Evolutionary conservation across 305 asterid species (phyloP).

Genomic region (Fraxinus floribunda): DNA sequence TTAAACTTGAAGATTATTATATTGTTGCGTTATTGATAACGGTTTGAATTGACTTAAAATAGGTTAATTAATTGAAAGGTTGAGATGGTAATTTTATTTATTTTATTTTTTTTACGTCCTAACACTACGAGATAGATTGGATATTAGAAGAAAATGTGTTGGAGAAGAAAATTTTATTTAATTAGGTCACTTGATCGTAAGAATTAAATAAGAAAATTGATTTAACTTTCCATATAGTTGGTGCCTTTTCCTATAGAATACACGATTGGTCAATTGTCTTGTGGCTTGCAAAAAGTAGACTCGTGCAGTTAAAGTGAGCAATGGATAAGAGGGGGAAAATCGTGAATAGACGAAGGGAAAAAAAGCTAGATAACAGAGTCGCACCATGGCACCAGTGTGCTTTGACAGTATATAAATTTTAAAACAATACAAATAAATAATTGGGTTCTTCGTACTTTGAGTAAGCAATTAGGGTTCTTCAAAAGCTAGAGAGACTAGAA

Average conservation of each 20-base stretch:
- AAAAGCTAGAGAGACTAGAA: background rate
- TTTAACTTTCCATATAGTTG: too few species aligned
- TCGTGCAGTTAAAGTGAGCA: background rate
- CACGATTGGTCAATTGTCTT: background rate
- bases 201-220: background rate
- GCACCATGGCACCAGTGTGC: background rate
- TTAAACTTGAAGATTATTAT: background rate
- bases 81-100: background rate
- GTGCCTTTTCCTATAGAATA: too few species aligned
- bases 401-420: background rate
- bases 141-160: background rate
- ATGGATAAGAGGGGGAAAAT: background rate
- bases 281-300: background rate
- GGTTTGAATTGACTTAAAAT: background rate
- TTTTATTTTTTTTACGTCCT: background rate
- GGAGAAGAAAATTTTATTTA: background rate
- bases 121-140: background rate
- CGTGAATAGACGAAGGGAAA: background rate
- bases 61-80: background rate
- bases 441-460: background rate
- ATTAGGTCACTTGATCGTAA: background rate
- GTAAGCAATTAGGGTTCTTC: background rate
- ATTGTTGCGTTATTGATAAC: background rate
- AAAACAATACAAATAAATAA: too few species aligned
- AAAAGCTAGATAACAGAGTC: background rate